Evolutionary conservation across 2,329 filamentous ascomycete genomes (phyloP).

Genomic region (Plectosphaerella sp.): DNA sequence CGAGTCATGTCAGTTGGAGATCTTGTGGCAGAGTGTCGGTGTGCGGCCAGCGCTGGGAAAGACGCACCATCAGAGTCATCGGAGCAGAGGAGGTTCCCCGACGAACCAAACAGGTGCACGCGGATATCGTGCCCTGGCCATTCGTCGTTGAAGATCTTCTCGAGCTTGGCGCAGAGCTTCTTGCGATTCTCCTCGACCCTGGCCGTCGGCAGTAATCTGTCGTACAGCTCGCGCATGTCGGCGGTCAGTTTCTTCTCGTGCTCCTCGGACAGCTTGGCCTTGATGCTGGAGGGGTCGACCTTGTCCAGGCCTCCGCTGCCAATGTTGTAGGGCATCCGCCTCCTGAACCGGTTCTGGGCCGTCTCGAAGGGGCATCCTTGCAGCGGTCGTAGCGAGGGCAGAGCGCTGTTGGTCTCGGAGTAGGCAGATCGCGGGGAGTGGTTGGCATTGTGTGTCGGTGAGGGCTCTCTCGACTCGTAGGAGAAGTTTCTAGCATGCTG

Average conservation of each 20-base stretch:
- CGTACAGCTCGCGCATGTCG: slow-evolving; percentile 83
- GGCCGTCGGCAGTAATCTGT: slow-evolving; percentile 74
- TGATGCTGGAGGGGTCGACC: slow-evolving; percentile 65
- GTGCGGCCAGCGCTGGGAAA: background rate
- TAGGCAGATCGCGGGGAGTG: slow-evolving; percentile 88
- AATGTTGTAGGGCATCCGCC: slow-evolving; percentile 87
- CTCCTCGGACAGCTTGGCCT: slow-evolving; percentile 64
- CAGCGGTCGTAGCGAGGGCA: slow-evolving; percentile 63
- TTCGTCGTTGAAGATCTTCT: slow-evolving; percentile 80
- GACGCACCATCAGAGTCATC: slow-evolving; percentile 88
- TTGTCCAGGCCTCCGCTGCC: slow-evolving; percentile 75
- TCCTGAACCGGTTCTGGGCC: slow-evolving; percentile 71
- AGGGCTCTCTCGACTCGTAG: slow-evolving; percentile 73
- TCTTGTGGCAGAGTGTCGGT: background rate
- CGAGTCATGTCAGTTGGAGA: slow-evolving; percentile 21
- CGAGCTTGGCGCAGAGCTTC: slow-evolving; percentile 79
- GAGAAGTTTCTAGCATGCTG: slow-evolving; percentile 82
- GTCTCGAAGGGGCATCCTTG: slow-evolving; percentile 84
- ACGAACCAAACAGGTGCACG: slow-evolving; percentile 96
- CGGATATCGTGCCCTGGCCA: slow-evolving; percentile 90
- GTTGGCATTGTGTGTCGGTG: slow-evolving; percentile 69
- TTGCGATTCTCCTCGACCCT: slow-evolving; percentile 73
- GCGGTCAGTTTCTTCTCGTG: slow-evolving; percentile 72
- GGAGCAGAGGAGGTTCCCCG: slow-evolving; percentile 89
- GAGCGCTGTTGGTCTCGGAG: slow-evolving; percentile 76